These are phyloP conservation scores for Exserohilum rostratum DNA, from an alignment of 2,329 filamentous ascomycete genomes.

Conservation along the genomic window DNA sequence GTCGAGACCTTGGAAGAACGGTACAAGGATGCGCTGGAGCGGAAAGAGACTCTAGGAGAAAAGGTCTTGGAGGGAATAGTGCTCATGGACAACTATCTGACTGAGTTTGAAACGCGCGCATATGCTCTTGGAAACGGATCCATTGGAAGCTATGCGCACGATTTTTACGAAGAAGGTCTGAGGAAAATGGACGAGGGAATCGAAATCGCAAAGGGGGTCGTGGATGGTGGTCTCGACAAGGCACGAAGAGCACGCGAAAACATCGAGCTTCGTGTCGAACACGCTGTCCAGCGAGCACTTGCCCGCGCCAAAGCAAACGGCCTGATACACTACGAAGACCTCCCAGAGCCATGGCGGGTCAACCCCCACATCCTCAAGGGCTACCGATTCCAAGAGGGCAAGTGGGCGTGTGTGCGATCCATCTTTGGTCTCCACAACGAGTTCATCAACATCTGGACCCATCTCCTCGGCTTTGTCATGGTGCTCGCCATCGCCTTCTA, in stretches of 20 bases:
- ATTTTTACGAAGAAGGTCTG: slow-evolving; percentile 77
- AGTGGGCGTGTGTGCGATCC: slow-evolving; percentile 84
- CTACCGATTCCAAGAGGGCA: slow-evolving; percentile 92
- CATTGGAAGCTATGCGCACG: slow-evolving; percentile 72
- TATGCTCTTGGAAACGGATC: slow-evolving; percentile 80
- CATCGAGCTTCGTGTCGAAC: slow-evolving; percentile 68
- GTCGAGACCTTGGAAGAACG: slow-evolving; percentile 88
- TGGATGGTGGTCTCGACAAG: slow-evolving; percentile 80
- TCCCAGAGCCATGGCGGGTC: slow-evolving; percentile 89
- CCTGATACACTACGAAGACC: slow-evolving; percentile 84
- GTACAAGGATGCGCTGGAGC: slow-evolving; percentile 84
- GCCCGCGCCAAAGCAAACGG: slow-evolving; percentile 76
- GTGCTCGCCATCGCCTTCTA: slow-evolving; percentile 91
- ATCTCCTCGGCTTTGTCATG: slow-evolving; percentile 84
- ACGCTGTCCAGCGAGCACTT: slow-evolving; percentile 82
- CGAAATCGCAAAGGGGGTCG: slow-evolving; percentile 73
- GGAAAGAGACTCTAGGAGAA: slow-evolving; percentile 85
- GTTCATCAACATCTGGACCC: slow-evolving; percentile 97
- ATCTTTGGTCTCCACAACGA: slow-evolving; percentile 89
- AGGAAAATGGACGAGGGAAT: slow-evolving; percentile 81
- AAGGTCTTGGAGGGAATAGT: slow-evolving; percentile 89
- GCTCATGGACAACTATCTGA: slow-evolving; percentile 82
- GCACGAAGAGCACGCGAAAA: slow-evolving; percentile 79
- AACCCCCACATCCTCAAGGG: slow-evolving; percentile 92
- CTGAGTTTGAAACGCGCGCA: slow-evolving; percentile 82